phyloP scores from a whole-genome alignment of 495 filamentous ascomycete genomes.

The Trichoderma reesei region DNA sequence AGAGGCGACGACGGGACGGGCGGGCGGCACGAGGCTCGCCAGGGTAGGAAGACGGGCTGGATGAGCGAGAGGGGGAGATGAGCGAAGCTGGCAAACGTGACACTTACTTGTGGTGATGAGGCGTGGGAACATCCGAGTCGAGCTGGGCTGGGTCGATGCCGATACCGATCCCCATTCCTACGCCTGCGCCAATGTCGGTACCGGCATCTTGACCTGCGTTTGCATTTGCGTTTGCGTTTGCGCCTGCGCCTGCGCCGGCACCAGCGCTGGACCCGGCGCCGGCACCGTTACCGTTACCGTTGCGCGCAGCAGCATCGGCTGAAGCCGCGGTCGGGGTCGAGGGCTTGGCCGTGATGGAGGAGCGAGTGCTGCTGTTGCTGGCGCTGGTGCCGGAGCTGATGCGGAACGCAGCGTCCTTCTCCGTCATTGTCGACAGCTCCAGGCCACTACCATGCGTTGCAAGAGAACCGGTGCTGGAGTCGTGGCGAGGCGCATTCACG shows the following conservation, averaged over 20 bases:
- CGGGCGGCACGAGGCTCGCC: conserved; percentile 21
- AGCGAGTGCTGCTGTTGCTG: conserved; percentile 48
- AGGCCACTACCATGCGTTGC: conserved; percentile 2
- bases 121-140: neutral
- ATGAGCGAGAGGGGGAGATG: neutral
- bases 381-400: conserved; percentile 57
- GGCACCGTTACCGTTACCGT: conserved; percentile 9
- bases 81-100: neutral
- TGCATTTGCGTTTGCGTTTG: no score
- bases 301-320: conserved; percentile 14
- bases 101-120: neutral
- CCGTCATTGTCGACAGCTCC: conserved; percentile 42
- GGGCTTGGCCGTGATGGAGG: conserved; percentile 48
- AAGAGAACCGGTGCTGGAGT: conserved; percentile 1
- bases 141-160: conserved; percentile 7
- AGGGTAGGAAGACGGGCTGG: conserved; percentile 13
- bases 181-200: no score
- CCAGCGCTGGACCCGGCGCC: conserved; percentile 2
- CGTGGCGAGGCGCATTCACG: conserved; percentile 4
- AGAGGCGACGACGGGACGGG: conserved; percentile 19
- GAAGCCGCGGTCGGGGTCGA: conserved; percentile 37
- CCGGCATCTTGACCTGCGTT: neutral
- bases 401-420: conserved; percentile 43
- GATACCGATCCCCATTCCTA: no score
- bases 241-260: no score